phyloP scores from a whole-genome alignment of 108 stramenopile species.

The Skeletonema menzelii region DNA sequence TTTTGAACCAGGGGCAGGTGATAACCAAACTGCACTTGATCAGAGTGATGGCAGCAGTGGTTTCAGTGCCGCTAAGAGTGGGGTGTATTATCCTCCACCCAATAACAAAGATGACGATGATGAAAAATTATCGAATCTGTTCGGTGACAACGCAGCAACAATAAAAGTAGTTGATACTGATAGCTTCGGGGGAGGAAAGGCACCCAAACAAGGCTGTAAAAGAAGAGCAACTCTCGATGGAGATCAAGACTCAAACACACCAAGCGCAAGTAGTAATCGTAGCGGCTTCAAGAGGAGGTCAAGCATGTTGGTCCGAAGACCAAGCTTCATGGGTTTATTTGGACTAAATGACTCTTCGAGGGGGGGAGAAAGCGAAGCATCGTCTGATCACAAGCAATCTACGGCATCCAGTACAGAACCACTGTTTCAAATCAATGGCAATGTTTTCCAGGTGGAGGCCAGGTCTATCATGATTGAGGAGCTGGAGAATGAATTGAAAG shows the following conservation, averaged over 20 bases:
- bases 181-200: not conserved
- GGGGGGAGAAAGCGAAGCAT: not conserved
- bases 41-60: not conserved
- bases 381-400: not conserved
- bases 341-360: not conserved
- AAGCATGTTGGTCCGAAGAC: not conserved
- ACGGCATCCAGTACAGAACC: not conserved
- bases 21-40: not conserved
- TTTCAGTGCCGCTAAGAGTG: not conserved
- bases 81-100: slow-evolving; percentile 17
- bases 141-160: not conserved
- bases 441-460: not conserved
- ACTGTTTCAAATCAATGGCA: not conserved
- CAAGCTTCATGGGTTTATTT: slow-evolving; percentile 12
- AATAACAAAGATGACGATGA: not conserved
- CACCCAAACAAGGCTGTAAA: not conserved
- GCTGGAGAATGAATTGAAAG: not conserved
- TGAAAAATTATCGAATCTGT: not conserved
- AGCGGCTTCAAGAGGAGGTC: not conserved
- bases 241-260: not conserved
- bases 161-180: not conserved
- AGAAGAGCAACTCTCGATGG: not conserved
- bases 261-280: not conserved
- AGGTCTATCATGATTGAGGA: not conserved
- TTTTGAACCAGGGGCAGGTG: not conserved